These are phyloP conservation scores for Phytomonas sp. DNA, from an alignment of 208 protist genomes.

Conservation along the genomic window DNA sequence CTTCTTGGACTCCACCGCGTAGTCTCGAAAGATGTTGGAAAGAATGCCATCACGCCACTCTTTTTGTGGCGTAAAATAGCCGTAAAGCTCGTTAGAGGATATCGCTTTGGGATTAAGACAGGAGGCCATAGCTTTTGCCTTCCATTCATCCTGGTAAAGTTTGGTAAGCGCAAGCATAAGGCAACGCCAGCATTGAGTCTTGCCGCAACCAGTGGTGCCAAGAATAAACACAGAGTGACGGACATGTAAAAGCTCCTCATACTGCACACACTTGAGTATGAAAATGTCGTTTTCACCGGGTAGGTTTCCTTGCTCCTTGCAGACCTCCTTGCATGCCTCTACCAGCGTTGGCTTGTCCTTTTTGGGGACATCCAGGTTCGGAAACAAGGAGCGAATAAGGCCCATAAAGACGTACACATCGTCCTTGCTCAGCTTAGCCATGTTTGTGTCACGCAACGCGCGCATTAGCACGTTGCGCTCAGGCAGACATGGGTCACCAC, in stretches of 20 bases:
- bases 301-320: conserved; percentile 87
- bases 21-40: conserved; percentile 93
- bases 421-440: conserved; percentile 96
- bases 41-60: conserved; percentile 97
- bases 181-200: conserved; percentile 95
- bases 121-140: conserved; percentile 85
- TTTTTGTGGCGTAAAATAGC: conserved; percentile 94
- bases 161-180: conserved; percentile 90
- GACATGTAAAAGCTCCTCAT: conserved; percentile 97
- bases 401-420: conserved; percentile 97
- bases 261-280: conserved; percentile 97
- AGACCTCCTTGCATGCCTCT: conserved; percentile 86
- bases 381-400: conserved; percentile 96
- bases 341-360: conserved; percentile 92
- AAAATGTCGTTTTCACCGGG: conserved; percentile 97
- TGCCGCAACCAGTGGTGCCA: conserved; percentile 93
- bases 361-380: conserved; percentile 91
- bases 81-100: conserved; percentile 97
- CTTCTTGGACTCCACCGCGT: conserved; percentile 93
- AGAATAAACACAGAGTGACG: conserved; percentile 98
- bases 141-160: conserved; percentile 87
- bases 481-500: conserved; percentile 90
- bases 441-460: conserved; percentile 96
- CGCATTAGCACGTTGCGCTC: conserved; percentile 97
- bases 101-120: conserved; percentile 98